Evolutionary conservation across 257 asterid species (phyloP).

Genomic region (Nicotiana obtusifolia): DNA sequence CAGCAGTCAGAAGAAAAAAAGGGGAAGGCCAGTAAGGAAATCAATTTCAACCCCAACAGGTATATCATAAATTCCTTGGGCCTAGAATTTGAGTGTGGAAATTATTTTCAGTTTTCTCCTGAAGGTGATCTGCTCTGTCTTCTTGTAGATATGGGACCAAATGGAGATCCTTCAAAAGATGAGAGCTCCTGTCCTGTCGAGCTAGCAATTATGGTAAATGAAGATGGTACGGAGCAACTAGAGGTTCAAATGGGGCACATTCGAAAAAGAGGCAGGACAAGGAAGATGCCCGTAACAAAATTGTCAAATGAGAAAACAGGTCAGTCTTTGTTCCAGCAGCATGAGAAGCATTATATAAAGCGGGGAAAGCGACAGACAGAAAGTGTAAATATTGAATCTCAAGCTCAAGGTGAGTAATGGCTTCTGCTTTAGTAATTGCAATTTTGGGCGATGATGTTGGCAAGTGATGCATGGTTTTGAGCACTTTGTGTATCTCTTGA

Average conservation of each 20-base stretch:
- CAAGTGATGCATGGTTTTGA: neutral
- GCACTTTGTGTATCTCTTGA: neutral
- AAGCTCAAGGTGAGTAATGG: conserved; percentile 32
- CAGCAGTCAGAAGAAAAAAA: conserved; percentile 27
- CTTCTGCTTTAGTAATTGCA: neutral
- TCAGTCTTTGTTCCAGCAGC: conserved; percentile 26
- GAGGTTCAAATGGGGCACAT: conserved; percentile 18
- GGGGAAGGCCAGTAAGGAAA: conserved; percentile 50
- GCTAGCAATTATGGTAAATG: conserved; percentile 10
- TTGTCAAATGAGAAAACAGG: conserved; percentile 21
- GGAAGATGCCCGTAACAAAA: conserved; percentile 12
- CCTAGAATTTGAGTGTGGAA: neutral
- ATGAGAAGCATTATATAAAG: conserved; percentile 26
- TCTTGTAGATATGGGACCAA: neutral
- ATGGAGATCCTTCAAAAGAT: conserved; percentile 19
- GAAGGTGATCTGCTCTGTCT: conserved; percentile 6
- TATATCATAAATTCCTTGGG: neutral
- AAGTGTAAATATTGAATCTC: conserved; percentile 22
- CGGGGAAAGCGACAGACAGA: conserved; percentile 34
- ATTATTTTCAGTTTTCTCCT: conserved; percentile 18
- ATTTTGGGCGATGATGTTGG: neutral
- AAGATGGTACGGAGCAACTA: conserved; percentile 15
- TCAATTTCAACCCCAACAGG: conserved; percentile 30
- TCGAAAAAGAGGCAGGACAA: conserved; percentile 16
- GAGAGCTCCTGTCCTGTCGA: conserved; percentile 19